Evolutionary conservation across 2,329 filamentous ascomycete species (phyloP).

Genomic region (Elsinoe arachidis): DNA sequence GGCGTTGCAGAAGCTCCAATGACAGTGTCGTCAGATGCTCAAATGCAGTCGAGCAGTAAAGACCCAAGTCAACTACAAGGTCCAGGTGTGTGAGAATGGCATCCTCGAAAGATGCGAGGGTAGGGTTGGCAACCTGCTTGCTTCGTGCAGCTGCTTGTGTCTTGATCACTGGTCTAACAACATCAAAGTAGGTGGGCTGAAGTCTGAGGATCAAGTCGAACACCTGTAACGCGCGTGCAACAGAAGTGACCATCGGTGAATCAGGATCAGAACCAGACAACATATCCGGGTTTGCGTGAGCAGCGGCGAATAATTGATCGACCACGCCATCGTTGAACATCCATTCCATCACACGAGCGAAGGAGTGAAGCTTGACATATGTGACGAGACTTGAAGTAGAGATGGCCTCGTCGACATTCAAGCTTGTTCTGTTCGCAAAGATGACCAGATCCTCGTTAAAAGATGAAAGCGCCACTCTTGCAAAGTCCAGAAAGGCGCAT

Average conservation of each 20-base stretch:
- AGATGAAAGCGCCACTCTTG: slow-evolving; percentile 64
- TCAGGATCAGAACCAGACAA: slow-evolving; percentile 65
- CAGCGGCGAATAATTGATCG: slow-evolving; percentile 64
- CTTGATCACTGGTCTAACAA: slow-evolving; percentile 73
- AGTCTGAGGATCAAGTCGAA: slow-evolving; percentile 75
- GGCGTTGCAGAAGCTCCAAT: slow-evolving; percentile 72
- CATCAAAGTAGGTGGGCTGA: slow-evolving; percentile 83
- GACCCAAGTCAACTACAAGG: slow-evolving; percentile 71
- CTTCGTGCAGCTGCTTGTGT: slow-evolving; percentile 52
- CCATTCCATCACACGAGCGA: slow-evolving; percentile 94
- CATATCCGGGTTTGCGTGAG: slow-evolving; percentile 66
- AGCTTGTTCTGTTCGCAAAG: slow-evolving; percentile 68
- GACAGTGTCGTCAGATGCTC: slow-evolving; percentile 71
- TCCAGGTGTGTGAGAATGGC: slow-evolving; percentile 72
- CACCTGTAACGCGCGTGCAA: slow-evolving; percentile 73
- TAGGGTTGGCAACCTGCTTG: slow-evolving; percentile 59
- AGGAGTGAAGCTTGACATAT: slow-evolving; percentile 85
- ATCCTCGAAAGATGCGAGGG: slow-evolving; percentile 86
- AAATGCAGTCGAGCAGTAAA: slow-evolving; percentile 79
- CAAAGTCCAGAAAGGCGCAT: slow-evolving; percentile 76
- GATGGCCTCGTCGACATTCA: slow-evolving; percentile 68
- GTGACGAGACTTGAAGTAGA: slow-evolving; percentile 63
- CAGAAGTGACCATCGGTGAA: slow-evolving; percentile 71
- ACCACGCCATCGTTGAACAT: slow-evolving; percentile 90
- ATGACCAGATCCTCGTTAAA: slow-evolving; percentile 94